Base-by-base conservation (phyloP, 371 early-diverging fungal species). In the Choanephora cucurbitarum region DNA sequence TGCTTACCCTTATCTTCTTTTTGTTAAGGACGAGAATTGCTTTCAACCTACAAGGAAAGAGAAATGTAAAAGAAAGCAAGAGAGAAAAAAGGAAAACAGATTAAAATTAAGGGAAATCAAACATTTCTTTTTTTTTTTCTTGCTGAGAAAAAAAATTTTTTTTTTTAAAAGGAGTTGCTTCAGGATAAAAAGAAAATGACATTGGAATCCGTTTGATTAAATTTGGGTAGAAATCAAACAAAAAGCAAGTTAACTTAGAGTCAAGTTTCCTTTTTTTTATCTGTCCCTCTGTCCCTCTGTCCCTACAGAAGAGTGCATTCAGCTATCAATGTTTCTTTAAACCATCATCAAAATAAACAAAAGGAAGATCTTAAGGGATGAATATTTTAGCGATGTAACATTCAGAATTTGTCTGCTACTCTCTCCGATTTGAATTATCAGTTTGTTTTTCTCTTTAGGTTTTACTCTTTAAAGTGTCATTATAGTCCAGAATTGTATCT, bases 71-170 rank as follows among this genome's bases (percentile, higher is more conserved):
- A 52, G 28, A 11, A 42, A 52, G 28, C 13, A 43, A 45, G 34
- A 53, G 19, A 8, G 44, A 42, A 53, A 17, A 33, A 48, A 17
- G 19, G 24, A 33, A 53, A 39, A 53, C 21, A 44, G 19, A 44
- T 31, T 31, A n/a, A 53, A 37, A 44, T 32, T 22, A 44, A 19
- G 44, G 33, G 13, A 32, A 34, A 50, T 40, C 37, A 23, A 22
- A 24, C 23, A 19, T 24, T 32, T 52, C 41, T 43, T n/a, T 43
- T 41, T n/a, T 43, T 41, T 13, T 44, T 18, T 41, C 41, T 41
- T 28, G 28, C 28, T 28, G 28, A 28, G 28, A 28, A 28, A 28
- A n/a, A 28, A 28, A 28, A 28, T 28, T 39, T n/a, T 42, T 37
- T 42, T 42, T 39, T 14, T 39, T 1, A 50, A 11, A 21, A 22